Base-by-base conservation (phyloP, 768 basidiomycete species). In the Auricularia sp. region DNA sequence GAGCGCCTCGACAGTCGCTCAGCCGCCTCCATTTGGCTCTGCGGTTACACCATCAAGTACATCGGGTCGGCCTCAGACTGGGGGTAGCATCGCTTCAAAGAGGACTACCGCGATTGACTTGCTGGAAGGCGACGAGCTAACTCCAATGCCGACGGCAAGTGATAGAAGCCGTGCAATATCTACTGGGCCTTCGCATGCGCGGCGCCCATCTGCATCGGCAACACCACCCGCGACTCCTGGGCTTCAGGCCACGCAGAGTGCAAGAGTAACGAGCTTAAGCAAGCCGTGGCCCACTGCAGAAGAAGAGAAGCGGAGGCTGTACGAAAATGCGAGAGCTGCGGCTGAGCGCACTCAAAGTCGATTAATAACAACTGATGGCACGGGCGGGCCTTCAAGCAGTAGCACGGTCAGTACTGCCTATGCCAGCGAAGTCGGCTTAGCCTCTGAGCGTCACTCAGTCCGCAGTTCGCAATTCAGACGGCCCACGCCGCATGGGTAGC, bases 231-330 rank as follows among this genome's bases (percentile, higher is more conserved):
- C 8, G 6, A 21, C 8, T 21, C 16, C 47, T 6, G 47, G 5
- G 10, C 47, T 6, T 10, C 47, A 14, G 18, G 11, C 47, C 21
- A 6, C 47, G 47, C 18, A 18, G 47, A 51, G 47, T 6, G 47
- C 14, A 10, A 18, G 18, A 18, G 47, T 16, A 6, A 70, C 21
- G 29, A 29, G 29, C 29, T 29, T 29, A 66, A 65, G 36, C 69
- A 71, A 61, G 36, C 72, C 72, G 44, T 91, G 87, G 88, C 77
- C 77, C 6, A 81, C 86, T 1, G 88, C 91, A 0, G 90, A 91
- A 73, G 83, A 85, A 64, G 91, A 93, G 71, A 92, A 93, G 69
- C 74, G 81, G 1, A 78, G 81, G n/a, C 71, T 90, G n/a, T 91
- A 81, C 72, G 78, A 87, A 61, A 72, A 84, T 61, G 89, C 90